Base-by-base conservation (phyloP, 208 protist genomes). In the Wallacemonas sp. region DNA sequence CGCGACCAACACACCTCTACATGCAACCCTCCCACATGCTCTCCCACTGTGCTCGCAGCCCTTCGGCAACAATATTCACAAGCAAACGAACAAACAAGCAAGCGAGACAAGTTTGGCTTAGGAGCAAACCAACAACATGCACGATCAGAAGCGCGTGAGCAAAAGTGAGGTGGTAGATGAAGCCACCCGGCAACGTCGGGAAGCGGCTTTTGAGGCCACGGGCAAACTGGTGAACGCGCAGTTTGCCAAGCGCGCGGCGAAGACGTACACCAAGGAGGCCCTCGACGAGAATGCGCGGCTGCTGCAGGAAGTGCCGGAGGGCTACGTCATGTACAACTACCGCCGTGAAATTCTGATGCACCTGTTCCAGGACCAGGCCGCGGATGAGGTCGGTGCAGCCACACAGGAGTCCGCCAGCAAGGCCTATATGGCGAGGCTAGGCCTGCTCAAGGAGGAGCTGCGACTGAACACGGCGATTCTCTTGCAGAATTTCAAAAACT, bases 241-340 rank as follows among this genome's bases (percentile, higher is more conserved):
- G 14, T 65, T 92, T 29, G 50, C 68, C 32, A 42, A 81, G 31
- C 54, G 64, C 2, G 57, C 70, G 14, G 16, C 36, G 5, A 36
- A 68, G 20, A 44, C 72, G 20, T 81, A 77, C 68, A 79, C 67
- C 1, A 44, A 46, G 26, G 42, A 74, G 2, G 74, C 77, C 2
- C 59, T 94, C 2, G 46, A 59, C 22, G 62, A 81, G 36, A 80
- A 76, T 7, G 67, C 76, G 25, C 52, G 39, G 18, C 61, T 97
- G 33, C 71, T 95, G 1, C 39, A 72, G 26, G 68, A 83, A 12
- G 82, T 91, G 50, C 86, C 92, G 10, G 86, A 97, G 55, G 81
- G 76, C 10, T 95, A 97, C 77, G 76, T 89, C 2, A 74, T 89
- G 36, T 97, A 90, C 67, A 94, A 93, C 73, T 93, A 86, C 57